Evolutionary conservation across 768 basidiomycete genomes (phyloP), one percentile per base, ranked within the genome.

Genomic region (Leccinum broughii): DNA sequence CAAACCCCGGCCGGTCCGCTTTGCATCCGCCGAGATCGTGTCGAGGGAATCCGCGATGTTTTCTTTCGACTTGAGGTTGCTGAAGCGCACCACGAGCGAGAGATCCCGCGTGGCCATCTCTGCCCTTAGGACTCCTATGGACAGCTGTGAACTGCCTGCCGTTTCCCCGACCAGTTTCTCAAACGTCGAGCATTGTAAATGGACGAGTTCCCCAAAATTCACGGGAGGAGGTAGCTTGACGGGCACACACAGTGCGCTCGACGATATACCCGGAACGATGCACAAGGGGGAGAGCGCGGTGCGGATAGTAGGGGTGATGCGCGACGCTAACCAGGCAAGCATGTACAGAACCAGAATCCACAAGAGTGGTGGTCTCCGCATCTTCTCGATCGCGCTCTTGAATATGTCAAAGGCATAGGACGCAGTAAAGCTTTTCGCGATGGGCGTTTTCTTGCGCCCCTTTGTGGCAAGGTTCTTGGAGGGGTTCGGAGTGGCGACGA

Each of bases 71-170:
- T 76, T 81, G 66, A 93, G 71, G 15, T 86, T 76, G 70, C 90
- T 92, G 60, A 81, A 73, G 15, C 79, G 80, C 15, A 92, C 85
- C 30, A 90, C 77, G 6, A 83, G 79, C 15, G 83, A 75, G 54
- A 93, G 77, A 68, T 93, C 90, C 24, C 72, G 76, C 1, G 87
- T 89, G 14, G 90, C 91, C 82, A 92, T 86, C 65, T 92, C 87
- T 14, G 89, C 86, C 70, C 85, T 87, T 73, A 90, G 85, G 63
- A 93, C 82, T 59, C 89, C 83, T 46, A 89, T 68, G 5, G 88
- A 83, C 39, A 93, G 69, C 6, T 78, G 78, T 0, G 86, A 83
- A 0, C 84, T 82, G 2, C 86, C 85, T 0, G 81, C 77, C 0
- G 85, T 78, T 51, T 85, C 83, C 51, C 83, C 84, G 26, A 88